Conservation (phyloP, 2,329 filamentous ascomycete species). For the Aspergillus sp. region DNA sequence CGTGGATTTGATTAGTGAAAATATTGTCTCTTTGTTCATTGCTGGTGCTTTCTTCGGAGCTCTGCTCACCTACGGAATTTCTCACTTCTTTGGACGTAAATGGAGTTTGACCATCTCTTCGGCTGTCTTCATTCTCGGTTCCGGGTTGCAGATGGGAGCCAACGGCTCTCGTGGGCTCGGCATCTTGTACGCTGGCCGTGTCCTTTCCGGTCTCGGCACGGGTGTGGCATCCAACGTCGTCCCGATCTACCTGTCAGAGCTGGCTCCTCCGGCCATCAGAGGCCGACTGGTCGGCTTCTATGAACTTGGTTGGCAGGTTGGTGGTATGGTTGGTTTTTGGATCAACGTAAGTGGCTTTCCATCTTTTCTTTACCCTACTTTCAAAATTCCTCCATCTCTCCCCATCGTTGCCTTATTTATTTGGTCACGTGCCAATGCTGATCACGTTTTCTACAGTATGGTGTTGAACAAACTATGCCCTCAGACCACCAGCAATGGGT, state of each 20-base stretch:
- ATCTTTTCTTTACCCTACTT: background rate
- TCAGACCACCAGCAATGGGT: constrained; percentile 34
- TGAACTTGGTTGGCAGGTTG: constrained; percentile 55
- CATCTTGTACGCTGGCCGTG: constrained; percentile 55
- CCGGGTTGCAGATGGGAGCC: constrained; percentile 68
- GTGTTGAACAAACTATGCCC: constrained; percentile 44
- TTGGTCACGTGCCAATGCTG: constrained; percentile 6
- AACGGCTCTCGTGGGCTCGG: constrained; percentile 60
- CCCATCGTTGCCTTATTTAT: background rate
- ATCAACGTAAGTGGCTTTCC: constrained; percentile 35
- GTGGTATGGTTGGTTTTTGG: constrained; percentile 49
- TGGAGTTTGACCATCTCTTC: constrained; percentile 62
- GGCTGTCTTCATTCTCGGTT: constrained; percentile 66
- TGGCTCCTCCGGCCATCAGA: constrained; percentile 57
- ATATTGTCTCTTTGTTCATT: constrained; percentile 77
- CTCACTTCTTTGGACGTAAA: constrained; percentile 65
- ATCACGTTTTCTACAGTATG: constrained; percentile 44
- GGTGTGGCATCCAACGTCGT: constrained; percentile 57
- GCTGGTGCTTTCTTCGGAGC: constrained; percentile 80
- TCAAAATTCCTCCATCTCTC: background rate
- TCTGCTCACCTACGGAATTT: constrained; percentile 63
- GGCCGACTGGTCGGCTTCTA: constrained; percentile 57
- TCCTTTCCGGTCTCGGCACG: constrained; percentile 56
- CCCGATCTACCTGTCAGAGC: constrained; percentile 59
- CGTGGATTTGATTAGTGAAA: constrained; percentile 65